Evolutionary conservation across 2,329 filamentous ascomycete genomes (phyloP).

Genomic region (Pseudopyricularia cyperi): DNA sequence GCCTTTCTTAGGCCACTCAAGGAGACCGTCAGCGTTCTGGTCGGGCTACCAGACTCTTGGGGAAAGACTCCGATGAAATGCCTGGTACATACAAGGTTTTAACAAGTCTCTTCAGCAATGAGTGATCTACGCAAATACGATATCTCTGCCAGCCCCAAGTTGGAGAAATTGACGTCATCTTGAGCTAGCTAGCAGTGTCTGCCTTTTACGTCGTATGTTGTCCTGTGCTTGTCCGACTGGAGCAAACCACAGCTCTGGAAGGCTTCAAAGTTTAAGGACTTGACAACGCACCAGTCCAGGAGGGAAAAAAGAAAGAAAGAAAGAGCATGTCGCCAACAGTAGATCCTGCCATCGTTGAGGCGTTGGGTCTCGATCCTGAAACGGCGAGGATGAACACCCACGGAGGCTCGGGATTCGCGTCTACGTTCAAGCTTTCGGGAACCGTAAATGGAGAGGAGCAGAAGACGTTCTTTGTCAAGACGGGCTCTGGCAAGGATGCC

Average conservation of each 20-base stretch:
- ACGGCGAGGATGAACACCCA: constrained; percentile 43
- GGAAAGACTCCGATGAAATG: no score
- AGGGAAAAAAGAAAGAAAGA: no score
- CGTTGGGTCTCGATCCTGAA: constrained; percentile 43
- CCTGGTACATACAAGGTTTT: no score
- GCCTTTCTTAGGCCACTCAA: no score
- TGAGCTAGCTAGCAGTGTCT: not conserved
- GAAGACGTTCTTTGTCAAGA: constrained; percentile 59
- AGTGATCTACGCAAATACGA: not conserved
- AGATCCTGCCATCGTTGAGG: constrained; percentile 49
- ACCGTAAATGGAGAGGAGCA: constrained; percentile 5
- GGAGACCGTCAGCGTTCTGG: no score
- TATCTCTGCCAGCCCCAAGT: not conserved
- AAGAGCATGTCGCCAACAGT: constrained; percentile 31
- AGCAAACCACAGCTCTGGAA: not conserved
- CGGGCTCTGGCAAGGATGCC: constrained; percentile 42
- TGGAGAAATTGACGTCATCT: not conserved
- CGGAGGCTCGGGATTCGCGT: constrained; percentile 56
- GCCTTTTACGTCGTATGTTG: not conserved
- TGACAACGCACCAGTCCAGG: not conserved
- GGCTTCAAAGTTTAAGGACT: not conserved
- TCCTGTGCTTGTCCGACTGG: not conserved
- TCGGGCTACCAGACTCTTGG: no score
- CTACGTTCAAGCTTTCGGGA: constrained; percentile 34
- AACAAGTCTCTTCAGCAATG: not conserved